These are phyloP conservation scores for Botryotinia calthae DNA, from an alignment of 2,329 filamentous ascomycete species.

Conservation along the genomic window DNA sequence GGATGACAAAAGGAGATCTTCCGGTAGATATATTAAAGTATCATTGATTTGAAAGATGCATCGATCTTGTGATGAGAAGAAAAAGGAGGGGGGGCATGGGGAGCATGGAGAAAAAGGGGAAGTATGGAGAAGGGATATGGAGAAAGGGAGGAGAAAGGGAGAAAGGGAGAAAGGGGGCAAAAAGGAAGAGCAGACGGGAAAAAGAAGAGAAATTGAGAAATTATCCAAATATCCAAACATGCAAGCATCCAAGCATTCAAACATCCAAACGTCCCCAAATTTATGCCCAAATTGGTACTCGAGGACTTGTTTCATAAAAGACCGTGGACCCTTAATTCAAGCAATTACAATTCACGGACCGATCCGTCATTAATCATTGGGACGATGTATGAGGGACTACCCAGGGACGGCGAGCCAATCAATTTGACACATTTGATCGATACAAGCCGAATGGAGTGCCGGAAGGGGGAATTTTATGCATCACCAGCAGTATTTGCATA, in stretches of 20 bases:
- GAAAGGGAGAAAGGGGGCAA: background rate
- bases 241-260: no score
- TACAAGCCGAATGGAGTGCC: background rate
- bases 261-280: no score
- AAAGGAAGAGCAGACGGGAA: background rate
- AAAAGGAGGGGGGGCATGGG: background rate
- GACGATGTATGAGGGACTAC: no score
- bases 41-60: background rate
- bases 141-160: background rate
- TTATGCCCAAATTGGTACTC: no score
- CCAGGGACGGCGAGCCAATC: background rate
- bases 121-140: background rate
- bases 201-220: background rate
- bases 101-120: background rate
- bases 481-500: background rate
- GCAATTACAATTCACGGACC: background rate
- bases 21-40: background rate
- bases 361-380: background rate
- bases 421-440: background rate
- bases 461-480: background rate
- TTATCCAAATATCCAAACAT: background rate
- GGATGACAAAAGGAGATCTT: background rate
- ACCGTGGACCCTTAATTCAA: background rate
- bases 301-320: background rate
- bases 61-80: slow-evolving; percentile 9